Evolutionary conservation across 495 filamentous ascomycete species (phyloP).

Genomic region (Neurospora pannonica): DNA sequence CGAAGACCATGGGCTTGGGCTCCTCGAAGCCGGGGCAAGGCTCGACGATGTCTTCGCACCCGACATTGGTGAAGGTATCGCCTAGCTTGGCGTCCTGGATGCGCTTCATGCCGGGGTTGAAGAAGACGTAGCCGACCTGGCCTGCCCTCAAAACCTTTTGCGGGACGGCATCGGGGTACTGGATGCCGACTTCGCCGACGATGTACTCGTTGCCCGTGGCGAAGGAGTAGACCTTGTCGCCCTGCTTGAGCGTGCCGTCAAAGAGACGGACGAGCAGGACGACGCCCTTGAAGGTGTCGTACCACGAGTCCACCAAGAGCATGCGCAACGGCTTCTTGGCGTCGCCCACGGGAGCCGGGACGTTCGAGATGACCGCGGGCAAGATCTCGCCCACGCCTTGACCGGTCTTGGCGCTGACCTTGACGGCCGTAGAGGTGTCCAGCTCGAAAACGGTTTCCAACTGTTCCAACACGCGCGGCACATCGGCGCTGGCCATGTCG

Average conservation of each 20-base stretch:
- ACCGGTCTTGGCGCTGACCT: constrained; percentile 91
- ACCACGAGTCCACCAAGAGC: constrained; percentile 95
- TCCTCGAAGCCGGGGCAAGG: constrained; percentile 91
- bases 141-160: constrained; percentile 75
- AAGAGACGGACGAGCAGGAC: constrained; percentile 88
- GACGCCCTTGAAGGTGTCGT: constrained; percentile 89
- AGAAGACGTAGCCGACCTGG: constrained; percentile 91
- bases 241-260: constrained; percentile 72
- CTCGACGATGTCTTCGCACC: constrained; percentile 65
- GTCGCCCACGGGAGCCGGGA: constrained; percentile 75
- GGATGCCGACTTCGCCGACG: constrained; percentile 93
- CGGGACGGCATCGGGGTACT: constrained; percentile 82
- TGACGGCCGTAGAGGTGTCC: constrained; percentile 67
- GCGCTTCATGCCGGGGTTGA: constrained; percentile 96
- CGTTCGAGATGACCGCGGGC: constrained; percentile 73
- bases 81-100: constrained; percentile 93
- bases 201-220: constrained; percentile 79
- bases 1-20: constrained; percentile 97
- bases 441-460: constrained; percentile 79
- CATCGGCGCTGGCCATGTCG: constrained; percentile 80
- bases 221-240: constrained; percentile 75
- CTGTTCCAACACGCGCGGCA: constrained; percentile 75
- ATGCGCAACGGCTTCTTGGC: constrained; percentile 61
- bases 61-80: constrained; percentile 86
- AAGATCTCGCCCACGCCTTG: constrained; percentile 71